Percentiles rank a stretch among this genome's conserved stretches.
Evolutionary conservation across 2,329 filamentous ascomycete genomes (phyloP).

Genomic region (Aureobasidium subglaciale): DNA sequence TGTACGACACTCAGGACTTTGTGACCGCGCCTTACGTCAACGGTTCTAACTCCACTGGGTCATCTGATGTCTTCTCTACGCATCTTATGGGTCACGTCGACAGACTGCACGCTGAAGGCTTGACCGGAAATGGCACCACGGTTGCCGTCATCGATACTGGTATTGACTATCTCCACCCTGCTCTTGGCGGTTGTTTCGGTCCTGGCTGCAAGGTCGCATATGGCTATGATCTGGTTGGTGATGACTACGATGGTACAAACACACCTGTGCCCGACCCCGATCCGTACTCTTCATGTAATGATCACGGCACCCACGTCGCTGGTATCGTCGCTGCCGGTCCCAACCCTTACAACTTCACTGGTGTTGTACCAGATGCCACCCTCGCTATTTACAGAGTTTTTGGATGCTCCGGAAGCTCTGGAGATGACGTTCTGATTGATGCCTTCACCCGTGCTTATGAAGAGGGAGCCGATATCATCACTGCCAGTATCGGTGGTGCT

Average conservation of each 20-base stretch:
- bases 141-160: slow-evolving; percentile 40
- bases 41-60: slow-evolving; percentile 17
- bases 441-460: slow-evolving; percentile 56
- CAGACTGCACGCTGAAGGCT: slow-evolving; percentile 35
- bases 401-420: slow-evolving; percentile 45
- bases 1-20: slow-evolving; percentile 19
- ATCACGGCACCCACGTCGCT: slow-evolving; percentile 56
- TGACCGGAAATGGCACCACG: slow-evolving; percentile 41
- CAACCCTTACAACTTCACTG: slow-evolving; percentile 49
- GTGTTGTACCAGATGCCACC: slow-evolving; percentile 50
- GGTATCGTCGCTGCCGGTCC: slow-evolving; percentile 56
- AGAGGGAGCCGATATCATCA: slow-evolving; percentile 37
- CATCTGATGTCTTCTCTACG: slow-evolving; percentile 23
- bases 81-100: slow-evolving; percentile 31
- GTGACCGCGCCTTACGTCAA: slow-evolving; percentile 17
- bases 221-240: slow-evolving; percentile 53
- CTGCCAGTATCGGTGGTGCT: slow-evolving; percentile 29
- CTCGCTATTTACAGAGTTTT: slow-evolving; percentile 54
- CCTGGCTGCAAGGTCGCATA: slow-evolving; percentile 50
- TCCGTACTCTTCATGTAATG: slow-evolving; percentile 49
- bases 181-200: slow-evolving; percentile 59
- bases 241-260: slow-evolving; percentile 32
- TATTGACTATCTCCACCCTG: slow-evolving; percentile 56
- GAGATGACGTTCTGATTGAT: slow-evolving; percentile 52
- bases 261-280: slow-evolving; percentile 42